Evolutionary conservation across 1,284 basidiomycete species (phyloP).

Genomic region (Lignosus rhinocerotis): DNA sequence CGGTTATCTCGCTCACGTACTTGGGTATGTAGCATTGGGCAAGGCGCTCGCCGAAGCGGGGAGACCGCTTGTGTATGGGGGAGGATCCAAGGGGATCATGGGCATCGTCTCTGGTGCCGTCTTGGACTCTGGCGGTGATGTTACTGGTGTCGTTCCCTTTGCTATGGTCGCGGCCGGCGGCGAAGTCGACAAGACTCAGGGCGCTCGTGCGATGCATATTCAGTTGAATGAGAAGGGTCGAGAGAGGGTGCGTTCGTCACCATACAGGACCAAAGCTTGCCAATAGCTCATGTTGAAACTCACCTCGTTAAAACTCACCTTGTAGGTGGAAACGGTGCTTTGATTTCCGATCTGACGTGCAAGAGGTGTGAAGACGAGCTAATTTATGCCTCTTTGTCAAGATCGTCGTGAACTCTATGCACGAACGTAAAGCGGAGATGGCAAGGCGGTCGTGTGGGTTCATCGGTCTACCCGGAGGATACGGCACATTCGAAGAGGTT

Average conservation of each 20-base stretch:
- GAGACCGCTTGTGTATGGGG: slow-evolving; percentile 83
- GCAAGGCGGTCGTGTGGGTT: slow-evolving; percentile 78
- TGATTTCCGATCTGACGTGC: not conserved
- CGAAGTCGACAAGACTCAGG: slow-evolving; percentile 51
- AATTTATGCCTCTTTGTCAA: slow-evolving; percentile 28
- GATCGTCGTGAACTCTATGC: slow-evolving; percentile 86
- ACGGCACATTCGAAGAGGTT: slow-evolving; percentile 91
- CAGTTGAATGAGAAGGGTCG: slow-evolving; percentile 41
- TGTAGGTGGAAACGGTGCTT: slow-evolving; percentile 54
- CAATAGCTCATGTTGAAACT: not conserved
- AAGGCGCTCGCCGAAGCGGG: slow-evolving; percentile 65
- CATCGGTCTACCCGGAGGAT: slow-evolving; percentile 87
- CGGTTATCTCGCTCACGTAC: not conserved
- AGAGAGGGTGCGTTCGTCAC: slow-evolving; percentile 40
- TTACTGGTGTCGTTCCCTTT: slow-evolving; percentile 81
- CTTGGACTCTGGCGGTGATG: slow-evolving; percentile 67
- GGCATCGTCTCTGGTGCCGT: slow-evolving; percentile 77
- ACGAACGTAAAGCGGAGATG: slow-evolving; percentile 90
- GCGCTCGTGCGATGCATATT: slow-evolving; percentile 28
- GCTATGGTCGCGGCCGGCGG: slow-evolving; percentile 72
- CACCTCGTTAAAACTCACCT: not conserved
- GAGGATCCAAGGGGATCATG: slow-evolving; percentile 85
- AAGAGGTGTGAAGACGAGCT: slow-evolving; percentile 2
- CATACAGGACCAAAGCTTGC: not conserved
- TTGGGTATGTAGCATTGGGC: slow-evolving; percentile 61